These are phyloP conservation scores for Nymphaea colorata DNA, from an alignment of 164 flowering plant species.

Conservation along the genomic window DNA sequence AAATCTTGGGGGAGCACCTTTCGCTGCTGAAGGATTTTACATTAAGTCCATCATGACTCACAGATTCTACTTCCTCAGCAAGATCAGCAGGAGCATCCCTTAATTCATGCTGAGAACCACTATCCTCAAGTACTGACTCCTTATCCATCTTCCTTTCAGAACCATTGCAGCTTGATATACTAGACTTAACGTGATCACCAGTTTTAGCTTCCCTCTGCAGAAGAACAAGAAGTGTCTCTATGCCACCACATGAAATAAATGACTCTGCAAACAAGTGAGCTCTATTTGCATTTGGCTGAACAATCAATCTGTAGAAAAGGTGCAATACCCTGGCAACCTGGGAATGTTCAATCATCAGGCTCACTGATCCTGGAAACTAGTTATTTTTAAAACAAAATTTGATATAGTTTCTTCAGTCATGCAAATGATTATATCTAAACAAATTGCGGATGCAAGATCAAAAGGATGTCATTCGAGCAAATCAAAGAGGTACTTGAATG, in stretches of 20 bases:
- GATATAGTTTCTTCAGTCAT: background rate
- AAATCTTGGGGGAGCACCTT: constrained; percentile 11
- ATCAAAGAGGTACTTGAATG: too few relatives aligned
- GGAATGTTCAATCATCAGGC: constrained; percentile 6
- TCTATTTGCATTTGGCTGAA: constrained; percentile 88
- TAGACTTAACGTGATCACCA: constrained; percentile 40
- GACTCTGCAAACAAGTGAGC: constrained; percentile 85
- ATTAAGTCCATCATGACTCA: constrained; percentile 19
- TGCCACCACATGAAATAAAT: constrained; percentile 82
- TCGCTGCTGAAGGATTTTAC: constrained; percentile 13
- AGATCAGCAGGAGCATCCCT: constrained; percentile 22
- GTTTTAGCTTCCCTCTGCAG: constrained; percentile 89
- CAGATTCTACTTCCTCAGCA: constrained; percentile 19
- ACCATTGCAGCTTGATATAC: constrained; percentile 14
- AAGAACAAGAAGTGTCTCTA: constrained; percentile 90
- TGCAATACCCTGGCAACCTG: constrained; percentile 95
- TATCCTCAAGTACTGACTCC: constrained; percentile 1
- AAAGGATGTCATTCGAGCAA: too few relatives aligned
- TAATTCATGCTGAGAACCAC: constrained; percentile 9
- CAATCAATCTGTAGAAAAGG: constrained; percentile 79
- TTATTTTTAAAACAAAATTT: too few relatives aligned
- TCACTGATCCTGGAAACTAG: background rate
- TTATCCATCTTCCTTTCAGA: background rate
- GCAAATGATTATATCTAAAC: too few relatives aligned
- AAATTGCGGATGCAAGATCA: too few relatives aligned